Base-by-base conservation (phyloP, 1,284 basidiomycete genomes). In the Ceratobasidium theobromae region DNA sequence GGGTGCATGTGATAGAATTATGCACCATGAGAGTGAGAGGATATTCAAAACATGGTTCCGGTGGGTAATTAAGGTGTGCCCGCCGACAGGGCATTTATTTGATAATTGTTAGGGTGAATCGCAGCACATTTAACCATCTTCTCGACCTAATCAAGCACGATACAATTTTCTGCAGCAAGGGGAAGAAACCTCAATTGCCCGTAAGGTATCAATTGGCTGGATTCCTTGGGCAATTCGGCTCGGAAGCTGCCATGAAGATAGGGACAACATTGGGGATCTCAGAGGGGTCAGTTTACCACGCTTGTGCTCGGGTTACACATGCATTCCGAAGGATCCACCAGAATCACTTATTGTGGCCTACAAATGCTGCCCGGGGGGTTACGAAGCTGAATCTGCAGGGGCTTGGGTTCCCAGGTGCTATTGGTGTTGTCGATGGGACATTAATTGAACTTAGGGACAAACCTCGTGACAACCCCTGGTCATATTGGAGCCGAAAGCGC, bases 401-500 rank as follows among this genome's bases (percentile, higher is more conserved):
- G 54, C 28, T 40, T 9, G 74, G 73, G 2, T 72, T 74, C 53
- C 64, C 65, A 0, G 69, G 68, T 1, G 74, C 74, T 46, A 57
- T 74, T 35, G 73, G 73, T 1, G 65, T 66, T n/a, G 67, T 70
- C 1, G 72, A 74, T 68, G 70, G 73, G 3, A 68, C 70, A 9
- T 67, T 72, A 0, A 69, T 75, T 5, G 46, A n/a, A 2, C 57
- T 74, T n/a, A 52, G n/a, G 16, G 65, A 70, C 21, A 54, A 65
- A 49, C 73, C 71, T 0, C 9, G 52, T 6, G 11, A 33, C 1
- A 67, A 73, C 28, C 71, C 70, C 1, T 53, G 38, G 12, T 58
- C 62, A 14, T 73, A 67, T 54, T 70, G 68, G 67, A 69, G 53
- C 57, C 53, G 69, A 4, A 72, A 73, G 46, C 69, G 71, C 27